Base-by-base conservation (phyloP, 2,329 filamentous ascomycete genomes). In the Cladosporium cucumerinum region DNA sequence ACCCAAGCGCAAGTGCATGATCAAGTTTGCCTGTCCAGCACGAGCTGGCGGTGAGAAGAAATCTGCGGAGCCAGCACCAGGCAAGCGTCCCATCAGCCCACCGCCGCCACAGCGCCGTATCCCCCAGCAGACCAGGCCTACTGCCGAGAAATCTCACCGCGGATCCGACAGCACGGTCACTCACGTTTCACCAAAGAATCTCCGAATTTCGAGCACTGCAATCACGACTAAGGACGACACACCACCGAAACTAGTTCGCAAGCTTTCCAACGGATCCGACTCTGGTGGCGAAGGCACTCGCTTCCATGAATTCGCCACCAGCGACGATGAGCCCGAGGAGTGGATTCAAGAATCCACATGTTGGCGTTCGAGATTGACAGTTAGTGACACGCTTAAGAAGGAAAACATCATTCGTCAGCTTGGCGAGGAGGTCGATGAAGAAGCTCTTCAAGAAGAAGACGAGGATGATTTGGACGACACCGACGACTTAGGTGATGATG, bases 291-390 rank as follows among this genome's bases (percentile, higher is more conserved):
- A 83, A 72, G 81, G 82, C n/a, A 80, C 78, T 52, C 78, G 82
- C 57, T 98, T 97, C 74, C 92, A 97, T 75, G 94, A 97, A 73
- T 98, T 98, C 76, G 94, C 92, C 51, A 93, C 90, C 74, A 93
- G 91, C 58, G 84, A 88, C 65, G 84, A 89, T 48, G 87, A 92
- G 65, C 90, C 95, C 67, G 93, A 97, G 65, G 93, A 97, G 72
- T 99, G 95, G 95, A 91, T 96, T 32, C 87, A 89, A 64, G 89
- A 91, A 72, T 82, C 86, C 36, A 82, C 85, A 8, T 85, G 86
- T 34, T 82, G 87, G 69, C 84, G 84, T 64, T 84, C 84, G 58
- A 92, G 91, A 72, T 83, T 99, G 46, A 98, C 93, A 4, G 89
- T 99, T 69, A 88, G 89, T 70, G 95, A 98, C 75, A 96, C 93